Evolutionary conservation across 148 eudicot genomes (phyloP).

Genomic region (Heliamphora exappendiculata): DNA sequence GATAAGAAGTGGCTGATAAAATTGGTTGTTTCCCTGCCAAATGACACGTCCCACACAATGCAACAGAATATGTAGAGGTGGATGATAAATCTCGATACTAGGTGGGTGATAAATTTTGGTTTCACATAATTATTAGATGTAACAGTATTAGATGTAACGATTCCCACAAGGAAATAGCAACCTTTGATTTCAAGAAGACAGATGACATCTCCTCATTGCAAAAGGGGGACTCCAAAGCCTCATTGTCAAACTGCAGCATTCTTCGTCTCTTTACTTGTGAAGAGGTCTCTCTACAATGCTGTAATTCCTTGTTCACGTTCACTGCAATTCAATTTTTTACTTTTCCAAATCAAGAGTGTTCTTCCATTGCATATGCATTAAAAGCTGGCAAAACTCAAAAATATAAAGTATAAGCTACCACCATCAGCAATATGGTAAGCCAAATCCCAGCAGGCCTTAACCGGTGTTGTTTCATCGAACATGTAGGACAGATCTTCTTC

Average conservation of each 20-base stretch:
- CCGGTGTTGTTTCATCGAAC: constrained; percentile 62
- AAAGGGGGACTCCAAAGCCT: constrained; percentile 27
- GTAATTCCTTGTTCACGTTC: constrained; percentile 35
- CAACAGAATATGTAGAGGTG: background rate
- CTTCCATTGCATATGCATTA: background rate
- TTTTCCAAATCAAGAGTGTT: background rate
- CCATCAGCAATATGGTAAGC: constrained; percentile 27
- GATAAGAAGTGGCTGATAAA: background rate
- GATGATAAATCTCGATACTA: background rate
- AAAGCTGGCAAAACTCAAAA: background rate
- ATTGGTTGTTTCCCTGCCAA: too few relatives aligned
- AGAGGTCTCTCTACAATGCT: constrained; percentile 28
- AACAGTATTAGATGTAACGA: background rate
- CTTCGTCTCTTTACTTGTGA: constrained; percentile 79
- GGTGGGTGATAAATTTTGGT: too few relatives aligned
- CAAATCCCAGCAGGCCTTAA: constrained; percentile 71
- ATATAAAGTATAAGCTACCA: constrained; percentile 23
- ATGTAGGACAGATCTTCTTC: constrained; percentile 48
- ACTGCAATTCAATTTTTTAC: constrained; percentile 32
- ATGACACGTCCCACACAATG: too few relatives aligned
- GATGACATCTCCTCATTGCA: constrained; percentile 42
- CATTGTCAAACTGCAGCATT: constrained; percentile 57
- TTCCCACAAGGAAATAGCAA: constrained; percentile 9
- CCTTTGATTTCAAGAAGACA: constrained; percentile 64
- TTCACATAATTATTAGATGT: background rate